Percentiles rank a stretch among this genome's conserved stretches.
These are phyloP conservation scores for Corylus americana DNA, from an alignment of 306 rosid species.

Conservation along the genomic window DNA sequence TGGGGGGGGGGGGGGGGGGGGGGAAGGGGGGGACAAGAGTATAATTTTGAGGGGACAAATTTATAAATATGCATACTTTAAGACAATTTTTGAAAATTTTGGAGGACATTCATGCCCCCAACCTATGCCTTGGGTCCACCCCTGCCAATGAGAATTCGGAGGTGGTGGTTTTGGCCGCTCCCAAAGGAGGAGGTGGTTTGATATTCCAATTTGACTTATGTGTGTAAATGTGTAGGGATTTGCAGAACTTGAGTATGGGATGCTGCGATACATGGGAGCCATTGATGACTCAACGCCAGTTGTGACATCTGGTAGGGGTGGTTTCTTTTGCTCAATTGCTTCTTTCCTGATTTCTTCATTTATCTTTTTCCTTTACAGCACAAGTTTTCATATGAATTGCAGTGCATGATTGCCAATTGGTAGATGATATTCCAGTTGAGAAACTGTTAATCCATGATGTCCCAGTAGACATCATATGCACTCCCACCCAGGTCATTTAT, in stretches of 20 bases:
- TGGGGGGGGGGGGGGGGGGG: too few species aligned
- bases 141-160: too few species aligned
- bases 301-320: constrained; percentile 69
- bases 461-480: constrained; percentile 89
- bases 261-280: constrained; percentile 87
- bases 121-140: too few species aligned
- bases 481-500: constrained; percentile 73
- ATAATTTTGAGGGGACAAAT: too few species aligned
- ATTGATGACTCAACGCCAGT: constrained; percentile 78
- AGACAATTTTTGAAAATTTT: too few species aligned
- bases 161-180: too few species aligned
- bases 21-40: too few species aligned
- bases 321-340: constrained; percentile 5
- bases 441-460: constrained; percentile 83
- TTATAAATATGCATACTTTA: too few species aligned
- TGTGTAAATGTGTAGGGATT: constrained; percentile 54
- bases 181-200: too few species aligned
- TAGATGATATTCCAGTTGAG: constrained; percentile 79
- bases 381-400: constrained; percentile 9
- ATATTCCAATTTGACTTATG: too few species aligned
- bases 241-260: constrained; percentile 92
- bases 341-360: neutral
- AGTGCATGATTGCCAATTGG: constrained; percentile 89
- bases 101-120: too few species aligned
- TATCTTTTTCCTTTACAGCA: neutral